phyloP scores from a whole-genome alignment of 192 early-diverging fungal species.

The Coemansia sp. region DNA sequence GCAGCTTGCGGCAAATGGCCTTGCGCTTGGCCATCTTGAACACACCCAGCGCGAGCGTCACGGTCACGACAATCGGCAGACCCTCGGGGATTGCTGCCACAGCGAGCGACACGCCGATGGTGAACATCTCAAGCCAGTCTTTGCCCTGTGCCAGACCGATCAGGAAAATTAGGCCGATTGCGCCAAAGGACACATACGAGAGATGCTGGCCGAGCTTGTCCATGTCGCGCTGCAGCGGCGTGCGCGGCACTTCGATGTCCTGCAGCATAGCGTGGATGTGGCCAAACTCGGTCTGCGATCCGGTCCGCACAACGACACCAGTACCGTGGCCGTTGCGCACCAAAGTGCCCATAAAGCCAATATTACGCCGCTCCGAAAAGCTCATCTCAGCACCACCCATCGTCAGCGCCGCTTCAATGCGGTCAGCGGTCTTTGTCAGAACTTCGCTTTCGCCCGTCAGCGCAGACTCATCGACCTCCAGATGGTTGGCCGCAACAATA shows the following conservation, averaged over 20 bases:
- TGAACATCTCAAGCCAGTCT: constrained; percentile 93
- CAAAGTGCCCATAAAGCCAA: constrained; percentile 94
- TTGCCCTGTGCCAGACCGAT: constrained; percentile 86
- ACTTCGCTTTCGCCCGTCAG: constrained; percentile 94
- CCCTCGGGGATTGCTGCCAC: constrained; percentile 99
- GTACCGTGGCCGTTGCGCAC: constrained; percentile 83
- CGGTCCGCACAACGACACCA: constrained; percentile 88
- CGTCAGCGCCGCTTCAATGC: constrained; percentile 30
- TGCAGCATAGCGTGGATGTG: constrained; percentile 90
- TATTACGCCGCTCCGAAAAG: constrained; percentile 61
- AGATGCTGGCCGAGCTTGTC: constrained; percentile 68
- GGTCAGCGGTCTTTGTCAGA: constrained; percentile 63
- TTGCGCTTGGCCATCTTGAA: constrained; percentile 87
- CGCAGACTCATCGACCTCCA: constrained; percentile 92
- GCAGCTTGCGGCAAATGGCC: constrained; percentile 93
- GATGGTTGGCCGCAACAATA: constrained; percentile 67
- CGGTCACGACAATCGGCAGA: constrained; percentile 94
- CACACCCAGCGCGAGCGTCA: constrained; percentile 89
- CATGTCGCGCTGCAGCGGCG: constrained; percentile 93
- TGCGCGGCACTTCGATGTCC: constrained; percentile 86
- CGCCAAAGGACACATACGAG: constrained; percentile 73
- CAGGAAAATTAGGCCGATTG: constrained; percentile 70
- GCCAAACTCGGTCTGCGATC: constrained; percentile 91
- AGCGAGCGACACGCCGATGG: constrained; percentile 83
- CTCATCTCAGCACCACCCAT: constrained; percentile 25